Base-by-base conservation (phyloP, 1,284 basidiomycete species). In the Bjerkandera adusta region DNA sequence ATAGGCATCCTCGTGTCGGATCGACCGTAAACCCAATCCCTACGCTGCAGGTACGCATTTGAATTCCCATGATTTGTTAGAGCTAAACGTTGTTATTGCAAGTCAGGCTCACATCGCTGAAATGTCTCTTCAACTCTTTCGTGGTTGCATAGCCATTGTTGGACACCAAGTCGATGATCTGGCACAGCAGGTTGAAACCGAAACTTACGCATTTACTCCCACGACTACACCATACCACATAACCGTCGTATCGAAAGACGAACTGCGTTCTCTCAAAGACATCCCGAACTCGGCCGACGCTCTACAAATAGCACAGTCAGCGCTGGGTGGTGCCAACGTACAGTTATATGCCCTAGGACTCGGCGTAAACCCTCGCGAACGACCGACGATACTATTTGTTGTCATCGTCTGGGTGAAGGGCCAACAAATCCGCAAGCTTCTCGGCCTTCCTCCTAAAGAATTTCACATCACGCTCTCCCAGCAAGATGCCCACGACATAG, bases 321-420 rank as follows among this genome's bases (percentile, higher is more conserved):
- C 41, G 5, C 26, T 55, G 4, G 39, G 42, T 15, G 34, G 47
- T 36, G 53, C 55, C 35, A 50, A 51, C 12, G 49, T 39, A 20
- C 48, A 50, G 25, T 36, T 59, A 8, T 49, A 53, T 47, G 43
- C 62, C 27, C 55, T 66, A 13, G 76, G 76, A 3, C 47, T 75
- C 6, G 75, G 75, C 11, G 71, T 69, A 21, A 62, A 61, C 42
- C 43, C 51, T 11, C 27, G 13, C 15, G 12, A 4, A 48, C 57
- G n/a, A 39, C 55, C 22, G 62, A 64, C 36, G 1, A 66, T 74
- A 1, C 66, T 68, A 49, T 81, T 75, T 56, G 65, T 76, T 11
- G 71, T 77, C 7, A 62, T 79, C n/a, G 65, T 81, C 3, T 81
- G 79, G 77, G 75, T 75, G 34, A 69, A 71, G 10, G 78, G 73